A percentile compares a stretch with the other conserved stretches of the same genome.
phyloP scores from a whole-genome alignment of 2,329 filamentous ascomycete genomes.

The Gaeumannomyces tritici region DNA sequence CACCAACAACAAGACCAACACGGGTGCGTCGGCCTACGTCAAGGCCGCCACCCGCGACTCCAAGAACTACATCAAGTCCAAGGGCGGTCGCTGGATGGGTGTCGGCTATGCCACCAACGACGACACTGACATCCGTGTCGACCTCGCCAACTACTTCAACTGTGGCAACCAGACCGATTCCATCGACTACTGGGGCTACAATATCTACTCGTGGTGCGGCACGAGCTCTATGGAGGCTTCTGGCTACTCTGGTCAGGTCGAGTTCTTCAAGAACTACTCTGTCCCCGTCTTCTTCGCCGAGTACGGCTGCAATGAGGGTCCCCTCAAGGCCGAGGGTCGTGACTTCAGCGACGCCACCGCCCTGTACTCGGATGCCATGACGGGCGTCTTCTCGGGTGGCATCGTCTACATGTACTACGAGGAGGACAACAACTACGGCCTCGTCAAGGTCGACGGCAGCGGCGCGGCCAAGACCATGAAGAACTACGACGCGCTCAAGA shows the following conservation, averaged over 20 bases:
- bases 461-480: conserved; percentile 54
- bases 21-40: conserved; percentile 81
- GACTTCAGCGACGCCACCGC: conserved; percentile 77
- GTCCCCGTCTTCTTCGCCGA: conserved; percentile 98
- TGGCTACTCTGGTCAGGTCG: conserved; percentile 71
- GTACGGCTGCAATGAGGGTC: conserved; percentile 79
- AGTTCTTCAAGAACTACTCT: conserved; percentile 82
- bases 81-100: conserved; percentile 69
- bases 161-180: conserved; percentile 58
- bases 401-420: conserved; percentile 99
- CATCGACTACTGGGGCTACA: conserved; percentile 99
- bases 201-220: conserved; percentile 99
- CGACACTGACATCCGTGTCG: conserved; percentile 68
- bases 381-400: conserved; percentile 79
- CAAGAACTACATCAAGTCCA: conserved; percentile 83
- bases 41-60: conserved; percentile 95
- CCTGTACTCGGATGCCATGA: conserved; percentile 77
- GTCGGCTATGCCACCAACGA: conserved; percentile 97
- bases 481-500: conserved; percentile 67
- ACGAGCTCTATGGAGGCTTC: conserved; percentile 67
- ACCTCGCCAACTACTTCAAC: conserved; percentile 90
- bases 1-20: conserved; percentile 82
- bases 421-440: conserved; percentile 80
- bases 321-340: conserved; percentile 51
- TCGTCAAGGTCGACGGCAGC: conserved; percentile 51